Evolutionary conservation across 2,329 filamentous ascomycete species (phyloP), one percentile per base, ranked within the genome.

Genomic region (Pseudogymnoascus sp.): DNA sequence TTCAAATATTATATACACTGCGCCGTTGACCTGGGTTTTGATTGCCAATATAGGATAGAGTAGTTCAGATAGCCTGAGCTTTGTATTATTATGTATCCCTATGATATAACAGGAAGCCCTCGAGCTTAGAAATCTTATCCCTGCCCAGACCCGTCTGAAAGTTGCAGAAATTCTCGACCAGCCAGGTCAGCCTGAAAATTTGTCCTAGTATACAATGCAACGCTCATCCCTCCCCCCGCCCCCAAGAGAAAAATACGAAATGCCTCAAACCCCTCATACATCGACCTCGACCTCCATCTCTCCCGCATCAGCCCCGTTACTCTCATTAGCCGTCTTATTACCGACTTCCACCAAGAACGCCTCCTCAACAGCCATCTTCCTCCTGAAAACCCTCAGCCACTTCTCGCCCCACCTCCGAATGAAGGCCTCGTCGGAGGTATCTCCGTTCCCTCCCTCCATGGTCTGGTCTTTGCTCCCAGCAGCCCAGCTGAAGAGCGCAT

Each of bases 331-430:
- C 5, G 58, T 21, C 21, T 40, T 64, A 67, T 72, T 75, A 59
- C 64, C 71, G 2, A 72, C 72, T 66, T 79, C 77, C 7, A 74
- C 62, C 59, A 80, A 70, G 70, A 83, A 84, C 0, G 88, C 83
- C 75, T 97, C 92, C 76, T 97, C 92, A 12, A 97, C 90, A 2
- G 89, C 90, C 12, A 84, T 84, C 75, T 91, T 88, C 45, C 94
- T 82, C 69, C 86, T 79, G 74, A 96, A 97, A 1, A 94, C 91
- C 33, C 90, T 82, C 65, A 90, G 78, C 94, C 94, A 99, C 58
- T 92, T 83, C 71, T 85, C 83, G 0, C 88, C 92, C 94, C 94
- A 97, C 59, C 84, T 81, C 65, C 83, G 82, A 62, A 96, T 82
- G 66, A 92, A 78, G 64, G 82, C 81, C 67, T 87, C 83, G 33